phyloP scores from a whole-genome alignment of 495 filamentous ascomycete species.

The Darksidea phi region DNA sequence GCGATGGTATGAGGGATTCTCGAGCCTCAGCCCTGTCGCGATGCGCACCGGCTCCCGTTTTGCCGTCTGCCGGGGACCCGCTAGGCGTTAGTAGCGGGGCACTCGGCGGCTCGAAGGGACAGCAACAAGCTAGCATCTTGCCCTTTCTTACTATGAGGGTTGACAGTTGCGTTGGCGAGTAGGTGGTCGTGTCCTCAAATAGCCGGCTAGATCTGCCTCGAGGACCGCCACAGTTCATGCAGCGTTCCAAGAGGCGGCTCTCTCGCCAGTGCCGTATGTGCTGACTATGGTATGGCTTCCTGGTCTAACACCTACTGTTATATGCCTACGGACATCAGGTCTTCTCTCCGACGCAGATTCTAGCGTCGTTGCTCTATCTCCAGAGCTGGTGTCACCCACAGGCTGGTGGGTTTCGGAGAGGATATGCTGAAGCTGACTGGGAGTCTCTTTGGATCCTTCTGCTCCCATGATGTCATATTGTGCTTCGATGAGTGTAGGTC shows the following conservation, averaged over 20 bases:
- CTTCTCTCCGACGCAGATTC: no score
- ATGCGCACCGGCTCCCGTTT: slow-evolving; percentile 14
- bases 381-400: no score
- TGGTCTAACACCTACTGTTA: neutral
- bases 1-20: neutral
- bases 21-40: slow-evolving; percentile 19
- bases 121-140: neutral
- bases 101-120: neutral
- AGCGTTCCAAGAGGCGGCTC: neutral
- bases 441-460: no score
- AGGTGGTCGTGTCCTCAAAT: neutral
- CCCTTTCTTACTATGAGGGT: neutral
- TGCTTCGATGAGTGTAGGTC: no score
- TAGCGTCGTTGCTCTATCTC: no score
- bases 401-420: no score
- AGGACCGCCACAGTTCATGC: neutral
- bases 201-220: slow-evolving; percentile 1
- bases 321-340: neutral
- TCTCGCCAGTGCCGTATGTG: neutral
- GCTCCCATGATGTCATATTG: no score
- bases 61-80: neutral
- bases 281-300: neutral
- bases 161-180: slow-evolving; percentile 3
- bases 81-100: slow-evolving; percentile 1
- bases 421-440: no score